Base-by-base conservation (phyloP, 2,329 filamentous ascomycete species). In the Talaromyces sp. region DNA sequence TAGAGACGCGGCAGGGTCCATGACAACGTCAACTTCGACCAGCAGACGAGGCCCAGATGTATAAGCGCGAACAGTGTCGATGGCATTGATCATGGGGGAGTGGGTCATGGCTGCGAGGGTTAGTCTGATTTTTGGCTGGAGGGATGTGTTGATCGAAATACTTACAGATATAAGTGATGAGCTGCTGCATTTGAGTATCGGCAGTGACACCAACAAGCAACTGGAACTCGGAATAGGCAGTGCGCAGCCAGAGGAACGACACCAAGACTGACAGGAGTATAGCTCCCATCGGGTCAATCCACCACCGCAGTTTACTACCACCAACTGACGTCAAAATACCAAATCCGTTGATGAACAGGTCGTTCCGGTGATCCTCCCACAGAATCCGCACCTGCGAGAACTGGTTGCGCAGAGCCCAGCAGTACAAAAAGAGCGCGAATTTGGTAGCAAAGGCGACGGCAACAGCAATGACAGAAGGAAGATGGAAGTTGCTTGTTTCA, bases 281-380 rank as follows among this genome's bases (percentile, higher is more conserved):
- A 69, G 95, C 94, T 51, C 95, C 95, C 79, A 90, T 87, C 0
- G 95, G 92, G 77, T 99, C 95, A 66, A 99, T 87, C 91, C 92
- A 98, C 94, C 94, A 97, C 63, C 82, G 81, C 27, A 98, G 81
- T 80, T 96, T 96, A 66, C 88, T 87, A 36, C 95, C 95, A 60
- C 92, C 91, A n/a, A 97, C 88, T 2, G 90, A 94, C 1, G 93
- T 97, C 60, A 97, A 77, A 65, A 98, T 87, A 85, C 90, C 92
- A 68, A 96, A 92, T 59, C 92, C 92, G 75, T 98, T 99, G 83
- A 99, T 92, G 69, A 96, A 83, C n/a, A 99, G 82, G 72, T 99
- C 95, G 72, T 99, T 99, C 64, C 95, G 89, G 79, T 99, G 95
- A 72, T 98, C 94, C 75, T 96, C 91, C 93, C 92, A 97, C 14